These are phyloP conservation scores for Corynascus novoguineensis DNA, from an alignment of 495 filamentous ascomycete genomes.

Conservation along the genomic window DNA sequence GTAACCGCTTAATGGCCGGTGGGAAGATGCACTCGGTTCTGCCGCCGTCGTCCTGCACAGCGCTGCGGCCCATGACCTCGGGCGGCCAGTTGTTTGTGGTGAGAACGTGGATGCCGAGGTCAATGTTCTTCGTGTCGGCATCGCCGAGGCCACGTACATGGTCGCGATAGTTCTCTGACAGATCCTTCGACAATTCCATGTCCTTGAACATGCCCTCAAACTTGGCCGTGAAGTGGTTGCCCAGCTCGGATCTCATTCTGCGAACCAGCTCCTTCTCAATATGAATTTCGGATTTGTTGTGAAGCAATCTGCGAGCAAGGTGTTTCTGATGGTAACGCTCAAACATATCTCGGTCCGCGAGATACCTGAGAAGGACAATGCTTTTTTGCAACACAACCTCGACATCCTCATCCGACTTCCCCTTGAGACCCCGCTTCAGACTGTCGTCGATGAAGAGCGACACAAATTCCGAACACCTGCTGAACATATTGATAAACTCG, in stretches of 20 bases:
- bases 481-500: slow-evolving; percentile 84
- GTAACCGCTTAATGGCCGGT: slow-evolving; percentile 64
- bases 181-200: slow-evolving; percentile 82
- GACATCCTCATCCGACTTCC: slow-evolving; percentile 86
- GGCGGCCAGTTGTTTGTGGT: slow-evolving; percentile 94
- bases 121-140: slow-evolving; percentile 60
- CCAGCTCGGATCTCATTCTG: slow-evolving; percentile 92
- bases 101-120: slow-evolving; percentile 76
- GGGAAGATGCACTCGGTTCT: slow-evolving; percentile 63
- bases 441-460: slow-evolving; percentile 98
- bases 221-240: slow-evolving; percentile 86
- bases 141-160: slow-evolving; percentile 61
- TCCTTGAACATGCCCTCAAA: slow-evolving; percentile 98
- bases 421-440: slow-evolving; percentile 87
- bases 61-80: slow-evolving; percentile 63
- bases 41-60: slow-evolving; percentile 43
- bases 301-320: slow-evolving; percentile 75
- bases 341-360: slow-evolving; percentile 91
- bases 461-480: slow-evolving; percentile 79
- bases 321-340: slow-evolving; percentile 99
- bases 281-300: slow-evolving; percentile 78
- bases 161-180: slow-evolving; percentile 67
- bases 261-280: slow-evolving; percentile 93
- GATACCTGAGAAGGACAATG: slow-evolving; percentile 76
- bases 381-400: slow-evolving; percentile 85